These are phyloP conservation scores for Trapa incisa DNA, from an alignment of 345 rosid species.

Conservation along the genomic window DNA sequence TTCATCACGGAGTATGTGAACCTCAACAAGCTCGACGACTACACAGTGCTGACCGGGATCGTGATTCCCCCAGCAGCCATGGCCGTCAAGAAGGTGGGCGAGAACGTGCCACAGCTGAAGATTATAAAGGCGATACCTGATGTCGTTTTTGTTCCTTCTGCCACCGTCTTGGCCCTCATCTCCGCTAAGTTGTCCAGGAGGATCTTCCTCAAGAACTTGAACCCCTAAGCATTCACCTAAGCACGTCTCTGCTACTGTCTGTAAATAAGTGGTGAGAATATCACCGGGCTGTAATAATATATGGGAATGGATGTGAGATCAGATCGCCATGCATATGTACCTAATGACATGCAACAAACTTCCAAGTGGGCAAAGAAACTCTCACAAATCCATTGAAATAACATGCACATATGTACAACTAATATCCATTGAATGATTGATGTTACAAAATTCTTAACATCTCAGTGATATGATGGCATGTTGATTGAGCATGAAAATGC, in stretches of 20 bases:
- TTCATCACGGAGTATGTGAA: constrained; percentile 32
- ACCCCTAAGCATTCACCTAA: not conserved
- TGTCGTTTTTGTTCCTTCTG: constrained; percentile 61
- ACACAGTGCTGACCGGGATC: constrained; percentile 45
- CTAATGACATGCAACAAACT: too few species aligned
- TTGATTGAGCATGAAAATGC: not conserved
- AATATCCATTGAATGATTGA: too few species aligned
- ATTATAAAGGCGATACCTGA: constrained; percentile 58
- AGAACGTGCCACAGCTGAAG: constrained; percentile 58
- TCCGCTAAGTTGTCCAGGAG: constrained; percentile 60
- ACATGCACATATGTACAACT: too few species aligned
- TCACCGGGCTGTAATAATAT: too few species aligned
- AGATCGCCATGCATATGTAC: too few species aligned
- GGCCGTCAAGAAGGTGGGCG: constrained; percentile 79
- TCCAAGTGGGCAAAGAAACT: too few species aligned
- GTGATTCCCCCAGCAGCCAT: constrained; percentile 71
- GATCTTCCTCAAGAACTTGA: constrained; percentile 21
- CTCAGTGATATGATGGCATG: too few species aligned
- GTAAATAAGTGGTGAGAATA: not conserved
- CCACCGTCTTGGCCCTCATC: constrained; percentile 49
- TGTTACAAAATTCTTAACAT: too few species aligned
- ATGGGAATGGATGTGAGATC: too few species aligned
- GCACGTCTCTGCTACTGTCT: not conserved
- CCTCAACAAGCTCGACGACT: constrained; percentile 47
- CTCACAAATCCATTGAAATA: too few species aligned